Evolutionary conservation across 1,284 basidiomycete genomes (phyloP).

Genomic region (Ganoderma sinense): DNA sequence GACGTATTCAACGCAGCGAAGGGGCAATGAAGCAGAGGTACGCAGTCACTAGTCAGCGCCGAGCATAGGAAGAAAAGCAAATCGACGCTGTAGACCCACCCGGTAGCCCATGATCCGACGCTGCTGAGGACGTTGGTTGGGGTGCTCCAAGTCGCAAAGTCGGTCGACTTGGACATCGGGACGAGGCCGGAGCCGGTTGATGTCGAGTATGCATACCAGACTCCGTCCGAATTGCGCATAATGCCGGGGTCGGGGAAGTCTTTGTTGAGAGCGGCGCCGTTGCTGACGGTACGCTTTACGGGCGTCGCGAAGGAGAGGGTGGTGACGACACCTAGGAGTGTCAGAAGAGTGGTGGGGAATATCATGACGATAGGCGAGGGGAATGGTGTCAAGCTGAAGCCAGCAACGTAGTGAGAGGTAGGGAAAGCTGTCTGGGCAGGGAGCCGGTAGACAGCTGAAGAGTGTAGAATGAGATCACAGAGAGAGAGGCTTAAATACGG

Average conservation of each 20-base stretch:
- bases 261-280: conserved; percentile 12
- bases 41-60: not conserved
- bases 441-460: not conserved
- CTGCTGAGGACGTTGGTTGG: not conserved
- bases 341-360: not conserved
- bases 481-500: not conserved
- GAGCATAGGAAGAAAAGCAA: not conserved
- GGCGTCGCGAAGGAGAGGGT: not conserved
- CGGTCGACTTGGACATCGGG: conserved; percentile 10
- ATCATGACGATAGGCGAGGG: not conserved
- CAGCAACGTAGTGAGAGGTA: not conserved
- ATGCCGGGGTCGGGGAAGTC: conserved; percentile 18
- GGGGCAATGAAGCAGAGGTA: not conserved
- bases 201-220: conserved; percentile 18
- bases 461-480: too few relatives aligned
- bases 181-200: conserved; percentile 9
- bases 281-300: not conserved
- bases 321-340: not conserved
- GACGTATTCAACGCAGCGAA: not conserved
- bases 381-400: not conserved
- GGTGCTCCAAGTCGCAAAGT: conserved; percentile 9
- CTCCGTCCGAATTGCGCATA: conserved; percentile 9
- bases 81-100: not conserved
- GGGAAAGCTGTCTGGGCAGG: not conserved
- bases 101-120: not conserved